phyloP scores from a whole-genome alignment of 371 early-diverging fungal genomes.

The Haplosporangium sp. region DNA sequence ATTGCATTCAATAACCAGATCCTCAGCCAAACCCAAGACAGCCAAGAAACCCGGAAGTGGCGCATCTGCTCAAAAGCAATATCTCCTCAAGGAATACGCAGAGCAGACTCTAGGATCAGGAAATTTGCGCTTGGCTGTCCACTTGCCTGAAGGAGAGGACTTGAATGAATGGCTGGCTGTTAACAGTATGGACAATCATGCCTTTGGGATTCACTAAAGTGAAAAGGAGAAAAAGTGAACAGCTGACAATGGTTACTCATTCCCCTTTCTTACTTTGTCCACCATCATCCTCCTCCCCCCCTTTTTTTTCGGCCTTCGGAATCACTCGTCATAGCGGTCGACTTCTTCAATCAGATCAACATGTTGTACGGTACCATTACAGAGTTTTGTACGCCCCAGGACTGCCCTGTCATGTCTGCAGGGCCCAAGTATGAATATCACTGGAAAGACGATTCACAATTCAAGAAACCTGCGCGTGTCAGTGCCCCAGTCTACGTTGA shows the following conservation, averaged over 20 bases:
- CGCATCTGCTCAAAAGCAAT: conserved; percentile 62
- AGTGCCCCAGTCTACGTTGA: conserved; percentile 90
- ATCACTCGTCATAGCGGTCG: conserved; percentile 65
- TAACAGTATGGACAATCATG: conserved; percentile 61
- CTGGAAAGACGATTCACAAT: conserved; percentile 82
- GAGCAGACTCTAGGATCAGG: conserved; percentile 79
- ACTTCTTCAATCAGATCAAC: conserved; percentile 94
- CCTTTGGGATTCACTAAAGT: neutral
- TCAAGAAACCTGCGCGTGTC: conserved; percentile 80
- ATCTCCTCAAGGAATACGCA: conserved; percentile 70
- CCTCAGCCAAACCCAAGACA: conserved; percentile 29
- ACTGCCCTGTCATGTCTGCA: conserved; percentile 90
- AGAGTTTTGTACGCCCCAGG: conserved; percentile 81
- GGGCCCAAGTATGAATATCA: conserved; percentile 83
- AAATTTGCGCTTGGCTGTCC: conserved; percentile 77
- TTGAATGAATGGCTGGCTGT: conserved; percentile 90
- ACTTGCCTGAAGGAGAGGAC: conserved; percentile 88
- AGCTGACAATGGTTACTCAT: neutral
- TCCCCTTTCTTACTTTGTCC: neutral
- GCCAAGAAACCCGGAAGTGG: conserved; percentile 61
- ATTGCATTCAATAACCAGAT: too few relatives aligned
- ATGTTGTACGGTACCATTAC: conserved; percentile 88
- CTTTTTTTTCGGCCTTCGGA: too few relatives aligned
- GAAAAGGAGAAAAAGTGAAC: neutral
- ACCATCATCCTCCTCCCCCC: too few relatives aligned